Evolutionary conservation across 2,329 filamentous ascomycete species (phyloP).

Genomic region (Zasmidium citrigriseum): DNA sequence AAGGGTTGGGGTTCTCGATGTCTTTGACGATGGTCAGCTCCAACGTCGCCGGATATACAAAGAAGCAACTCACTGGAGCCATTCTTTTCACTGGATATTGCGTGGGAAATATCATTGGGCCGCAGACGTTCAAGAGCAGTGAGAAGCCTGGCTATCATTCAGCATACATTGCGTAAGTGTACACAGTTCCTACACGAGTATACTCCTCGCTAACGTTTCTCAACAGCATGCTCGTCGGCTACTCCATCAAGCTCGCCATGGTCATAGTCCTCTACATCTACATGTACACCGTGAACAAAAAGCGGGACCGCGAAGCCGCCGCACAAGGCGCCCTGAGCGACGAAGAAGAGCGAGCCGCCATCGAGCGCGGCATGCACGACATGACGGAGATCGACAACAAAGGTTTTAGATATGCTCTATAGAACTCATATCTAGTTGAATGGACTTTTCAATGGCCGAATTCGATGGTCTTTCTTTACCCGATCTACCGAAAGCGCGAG

Average conservation of each 20-base stretch:
- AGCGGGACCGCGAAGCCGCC: conserved; percentile 51
- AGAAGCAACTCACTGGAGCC: conserved; percentile 56
- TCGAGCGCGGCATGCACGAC: conserved; percentile 59
- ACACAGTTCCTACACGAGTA: not conserved
- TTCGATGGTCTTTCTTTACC: not conserved
- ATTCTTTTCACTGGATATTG: conserved; percentile 57
- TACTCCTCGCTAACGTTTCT: not conserved
- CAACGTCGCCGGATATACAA: conserved; percentile 58
- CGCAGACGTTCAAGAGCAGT: conserved; percentile 53
- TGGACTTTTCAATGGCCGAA: not conserved
- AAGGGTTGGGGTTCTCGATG: conserved; percentile 56
- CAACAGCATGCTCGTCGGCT: conserved; percentile 57
- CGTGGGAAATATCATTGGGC: conserved; percentile 54
- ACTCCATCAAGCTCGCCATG: conserved; percentile 53
- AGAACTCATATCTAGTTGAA: not conserved
- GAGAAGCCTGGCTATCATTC: conserved; percentile 54
- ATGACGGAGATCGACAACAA: conserved; percentile 59
- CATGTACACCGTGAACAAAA: conserved; percentile 58
- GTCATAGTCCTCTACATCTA: conserved; percentile 56
- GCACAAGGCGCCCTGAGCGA: conserved; percentile 33
- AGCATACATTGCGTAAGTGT: conserved; percentile 48
- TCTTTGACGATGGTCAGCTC: conserved; percentile 55
- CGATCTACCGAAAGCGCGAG: not conserved
- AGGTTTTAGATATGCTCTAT: conserved; percentile 56
- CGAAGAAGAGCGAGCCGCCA: conserved; percentile 52